Percentiles rank a stretch among this genome's conserved stretches.
phyloP scores from a whole-genome alignment of 176 grass and related monocot species.

The Rhynchospora pubera region DNA sequence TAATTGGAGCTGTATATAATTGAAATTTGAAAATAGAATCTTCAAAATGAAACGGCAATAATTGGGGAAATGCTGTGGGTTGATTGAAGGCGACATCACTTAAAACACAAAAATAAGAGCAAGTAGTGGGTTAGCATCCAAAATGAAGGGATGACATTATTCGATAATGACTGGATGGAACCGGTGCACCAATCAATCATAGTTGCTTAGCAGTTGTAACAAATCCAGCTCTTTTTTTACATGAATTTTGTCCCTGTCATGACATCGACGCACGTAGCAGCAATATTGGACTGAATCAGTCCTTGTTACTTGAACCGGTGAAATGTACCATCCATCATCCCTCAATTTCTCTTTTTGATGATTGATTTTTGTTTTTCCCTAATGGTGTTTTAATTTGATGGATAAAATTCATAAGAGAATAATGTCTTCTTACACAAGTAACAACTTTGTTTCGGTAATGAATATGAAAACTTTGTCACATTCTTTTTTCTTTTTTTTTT shows the following conservation, averaged over 20 bases:
- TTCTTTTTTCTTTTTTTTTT: too few species aligned
- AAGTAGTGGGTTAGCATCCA: constrained; percentile 24
- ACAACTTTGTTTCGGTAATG: too few species aligned
- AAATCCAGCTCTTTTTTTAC: not conserved
- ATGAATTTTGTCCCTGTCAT: not conserved
- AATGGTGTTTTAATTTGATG: not conserved
- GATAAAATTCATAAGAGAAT: not conserved
- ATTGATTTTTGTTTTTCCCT: not conserved
- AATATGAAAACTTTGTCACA: too few species aligned
- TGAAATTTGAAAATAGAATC: constrained; percentile 2
- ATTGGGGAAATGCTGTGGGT: not conserved
- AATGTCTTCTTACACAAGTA: not conserved
- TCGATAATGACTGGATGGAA: constrained; percentile 4
- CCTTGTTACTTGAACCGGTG: not conserved
- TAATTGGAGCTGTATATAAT: not conserved
- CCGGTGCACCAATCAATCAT: constrained; percentile 15
- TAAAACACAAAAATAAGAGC: constrained; percentile 1
- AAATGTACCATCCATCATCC: not conserved
- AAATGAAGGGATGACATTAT: constrained; percentile 17
- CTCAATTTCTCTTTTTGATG: not conserved
- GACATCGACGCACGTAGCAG: constrained; percentile 14
- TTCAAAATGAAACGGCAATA: constrained; percentile 1
- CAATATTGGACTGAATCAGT: constrained; percentile 11
- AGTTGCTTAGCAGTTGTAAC: constrained; percentile 27
- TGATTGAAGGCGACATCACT: constrained; percentile 8